phyloP scores from a whole-genome alignment of 1,284 basidiomycete genomes.

The Sanghuangporus weigelae region DNA sequence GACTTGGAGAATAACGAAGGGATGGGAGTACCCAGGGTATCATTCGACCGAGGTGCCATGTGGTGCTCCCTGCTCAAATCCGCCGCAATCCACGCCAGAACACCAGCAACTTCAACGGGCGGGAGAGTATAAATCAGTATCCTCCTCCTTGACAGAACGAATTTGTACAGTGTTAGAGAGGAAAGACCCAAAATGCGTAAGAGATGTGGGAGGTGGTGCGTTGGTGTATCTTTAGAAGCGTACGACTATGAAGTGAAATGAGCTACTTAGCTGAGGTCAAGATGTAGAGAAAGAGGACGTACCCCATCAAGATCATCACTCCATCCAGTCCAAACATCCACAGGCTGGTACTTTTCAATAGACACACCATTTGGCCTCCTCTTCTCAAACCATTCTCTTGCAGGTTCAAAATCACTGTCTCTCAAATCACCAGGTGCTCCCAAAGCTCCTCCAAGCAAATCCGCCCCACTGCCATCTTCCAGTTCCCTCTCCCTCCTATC shows the following conservation, averaged over 20 bases:
- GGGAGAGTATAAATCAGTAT: conserved; percentile 73
- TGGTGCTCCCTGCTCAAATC: conserved; percentile 65
- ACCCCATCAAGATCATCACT: conserved; percentile 54
- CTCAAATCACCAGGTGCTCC: conserved; percentile 17
- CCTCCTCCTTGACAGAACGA: conserved; percentile 62
- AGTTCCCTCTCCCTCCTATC: conserved; percentile 35
- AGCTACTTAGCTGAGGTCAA: background rate
- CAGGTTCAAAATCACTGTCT: conserved; percentile 60
- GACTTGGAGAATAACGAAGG: conserved; percentile 17
- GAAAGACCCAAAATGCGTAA: conserved; percentile 73
- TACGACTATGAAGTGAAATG: conserved; percentile 27
- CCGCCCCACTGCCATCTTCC: background rate
- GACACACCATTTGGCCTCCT: conserved; percentile 38
- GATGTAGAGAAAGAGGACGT: conserved; percentile 19
- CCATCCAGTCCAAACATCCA: conserved; percentile 63
- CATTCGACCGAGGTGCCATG: conserved; percentile 20
- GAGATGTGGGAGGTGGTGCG: conserved; percentile 60
- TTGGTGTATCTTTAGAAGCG: conserved; percentile 40
- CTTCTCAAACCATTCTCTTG: conserved; percentile 57
- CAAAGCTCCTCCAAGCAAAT: conserved; percentile 2
- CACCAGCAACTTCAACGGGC: conserved; percentile 71
- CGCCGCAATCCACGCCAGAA: conserved; percentile 67
- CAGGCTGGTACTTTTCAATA: conserved; percentile 38
- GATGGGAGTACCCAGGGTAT: background rate
- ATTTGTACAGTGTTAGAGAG: conserved; percentile 69